Evolutionary conservation across 768 basidiomycete species (phyloP).

Genomic region (Boletus pseudopeckii): DNA sequence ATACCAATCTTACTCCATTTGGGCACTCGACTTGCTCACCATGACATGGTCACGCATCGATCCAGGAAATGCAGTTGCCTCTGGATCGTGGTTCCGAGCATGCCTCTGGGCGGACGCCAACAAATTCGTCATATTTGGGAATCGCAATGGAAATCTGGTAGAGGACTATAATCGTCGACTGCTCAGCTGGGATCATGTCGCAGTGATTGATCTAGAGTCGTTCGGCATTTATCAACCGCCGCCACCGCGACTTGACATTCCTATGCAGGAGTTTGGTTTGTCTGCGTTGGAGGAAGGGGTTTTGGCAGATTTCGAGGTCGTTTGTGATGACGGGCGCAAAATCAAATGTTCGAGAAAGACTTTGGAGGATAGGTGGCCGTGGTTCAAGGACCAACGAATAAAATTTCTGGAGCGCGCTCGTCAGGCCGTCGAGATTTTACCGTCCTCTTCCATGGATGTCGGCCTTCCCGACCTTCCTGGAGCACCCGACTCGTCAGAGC

Average conservation of each 20-base stretch:
- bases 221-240: conserved; percentile 96
- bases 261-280: conserved; percentile 83
- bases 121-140: conserved; percentile 89
- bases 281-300: conserved; percentile 76
- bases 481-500: conserved; percentile 43
- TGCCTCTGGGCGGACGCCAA: conserved; percentile 83
- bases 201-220: conserved; percentile 86
- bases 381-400: conserved; percentile 78
- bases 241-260: conserved; percentile 54
- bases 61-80: conserved; percentile 77
- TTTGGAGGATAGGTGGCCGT: conserved; percentile 92
- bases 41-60: conserved; percentile 90
- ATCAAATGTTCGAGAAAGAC: conserved; percentile 79
- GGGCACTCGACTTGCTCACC: conserved; percentile 83
- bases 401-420: conserved; percentile 57
- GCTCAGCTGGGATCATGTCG: conserved; percentile 89
- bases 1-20: conserved; percentile 93
- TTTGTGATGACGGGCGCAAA: conserved; percentile 86
- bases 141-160: conserved; percentile 80
- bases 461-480: conserved; percentile 61
- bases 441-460: conserved; percentile 58
- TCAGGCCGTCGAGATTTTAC: conserved; percentile 54
- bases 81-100: conserved; percentile 94
- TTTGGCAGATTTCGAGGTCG: conserved; percentile 87
- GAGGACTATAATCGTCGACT: conserved; percentile 91